Base-by-base conservation (phyloP, 495 filamentous ascomycete species). In the Xeromyces bisporus region DNA sequence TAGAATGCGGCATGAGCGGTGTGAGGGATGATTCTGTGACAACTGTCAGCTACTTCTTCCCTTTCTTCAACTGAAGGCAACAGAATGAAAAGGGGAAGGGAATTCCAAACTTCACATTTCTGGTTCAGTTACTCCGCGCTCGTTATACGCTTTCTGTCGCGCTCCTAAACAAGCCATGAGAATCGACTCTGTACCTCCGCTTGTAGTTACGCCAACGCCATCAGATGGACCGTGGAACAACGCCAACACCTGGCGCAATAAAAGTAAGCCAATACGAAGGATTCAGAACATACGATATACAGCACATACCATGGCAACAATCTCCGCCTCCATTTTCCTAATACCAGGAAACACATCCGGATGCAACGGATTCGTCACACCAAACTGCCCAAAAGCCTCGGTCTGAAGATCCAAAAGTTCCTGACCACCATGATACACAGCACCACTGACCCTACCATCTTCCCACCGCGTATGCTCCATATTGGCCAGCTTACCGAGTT, bases 301-400 rank as follows among this genome's bases (percentile, higher is more conserved):
- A n/a, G 8, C 14, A 43, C 47, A 39, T 55, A 74, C 83, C 89
- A 99, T 99, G 34, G 85, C 75, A 24, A 99, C 89, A 46, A 96
- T 66, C 62, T 99, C 89, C 17, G 89, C 87, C 58, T 99, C 89
- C 89, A 99, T 99, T 64, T 99, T 99, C 42, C 89, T 64, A 17
- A 99, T 85, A 21, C 86, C 89, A 25, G 89, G 89, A 58, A 99
- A 99, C 23, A 96, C 85, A 60, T 99, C 89, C 18, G 89, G 89
- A 57, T 99, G 89, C 41, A 99, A 80, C n/a, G 89, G 89, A 53
- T 99, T 99, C n/a, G 80, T 64, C 10, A 96, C 89, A 28, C 82
- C 84, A 48, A 99, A 99, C 48, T 75, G 77, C 21, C 77, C 75
- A 54, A 85, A 96, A 6, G 89, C 87, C 49, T 93, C 83, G 9